Percentiles rank a stretch among this genome's conserved stretches.
These are phyloP conservation scores for Sarocladium brachiariae DNA, from an alignment of 2,329 filamentous ascomycete species.

Conservation along the genomic window DNA sequence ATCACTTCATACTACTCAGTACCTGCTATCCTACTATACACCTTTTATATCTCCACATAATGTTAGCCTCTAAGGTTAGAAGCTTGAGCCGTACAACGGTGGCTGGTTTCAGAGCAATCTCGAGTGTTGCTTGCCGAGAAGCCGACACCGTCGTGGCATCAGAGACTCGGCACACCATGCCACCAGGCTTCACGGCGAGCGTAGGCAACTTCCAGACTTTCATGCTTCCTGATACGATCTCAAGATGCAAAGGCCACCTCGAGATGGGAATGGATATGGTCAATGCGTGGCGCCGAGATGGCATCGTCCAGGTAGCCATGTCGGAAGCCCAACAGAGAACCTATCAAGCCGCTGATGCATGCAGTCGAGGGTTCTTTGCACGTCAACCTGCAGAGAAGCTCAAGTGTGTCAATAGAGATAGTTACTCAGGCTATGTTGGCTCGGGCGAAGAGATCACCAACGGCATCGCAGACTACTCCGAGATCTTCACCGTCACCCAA, in stretches of 20 bases:
- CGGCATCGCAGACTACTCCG: constrained; percentile 43
- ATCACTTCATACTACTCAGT: not conserved
- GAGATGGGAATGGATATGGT: constrained; percentile 34
- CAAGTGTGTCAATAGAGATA: constrained; percentile 35
- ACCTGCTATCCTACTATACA: too few species aligned
- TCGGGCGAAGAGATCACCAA: constrained; percentile 42
- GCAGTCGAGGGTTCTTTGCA: constrained; percentile 34
- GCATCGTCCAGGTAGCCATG: constrained; percentile 37
- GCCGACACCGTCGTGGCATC: not conserved
- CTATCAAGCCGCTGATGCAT: constrained; percentile 27
- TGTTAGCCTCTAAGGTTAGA: too few species aligned
- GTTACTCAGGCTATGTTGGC: constrained; percentile 42
- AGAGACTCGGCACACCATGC: not conserved
- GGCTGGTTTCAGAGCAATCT: not conserved
- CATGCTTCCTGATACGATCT: constrained; percentile 30
- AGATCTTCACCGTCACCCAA: constrained; percentile 46
- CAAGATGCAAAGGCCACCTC: constrained; percentile 24
- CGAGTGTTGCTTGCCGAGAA: constrained; percentile 2
- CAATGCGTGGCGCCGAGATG: constrained; percentile 21
- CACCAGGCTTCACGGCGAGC: constrained; percentile 4
- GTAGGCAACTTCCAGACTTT: constrained; percentile 28
- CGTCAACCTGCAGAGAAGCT: constrained; percentile 30
- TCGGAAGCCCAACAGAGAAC: constrained; percentile 24
- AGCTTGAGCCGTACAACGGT: not conserved
- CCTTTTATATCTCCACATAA: too few species aligned